phyloP scores from a whole-genome alignment of 2,329 filamentous ascomycete species.

The Plenodomus biglobosus region DNA sequence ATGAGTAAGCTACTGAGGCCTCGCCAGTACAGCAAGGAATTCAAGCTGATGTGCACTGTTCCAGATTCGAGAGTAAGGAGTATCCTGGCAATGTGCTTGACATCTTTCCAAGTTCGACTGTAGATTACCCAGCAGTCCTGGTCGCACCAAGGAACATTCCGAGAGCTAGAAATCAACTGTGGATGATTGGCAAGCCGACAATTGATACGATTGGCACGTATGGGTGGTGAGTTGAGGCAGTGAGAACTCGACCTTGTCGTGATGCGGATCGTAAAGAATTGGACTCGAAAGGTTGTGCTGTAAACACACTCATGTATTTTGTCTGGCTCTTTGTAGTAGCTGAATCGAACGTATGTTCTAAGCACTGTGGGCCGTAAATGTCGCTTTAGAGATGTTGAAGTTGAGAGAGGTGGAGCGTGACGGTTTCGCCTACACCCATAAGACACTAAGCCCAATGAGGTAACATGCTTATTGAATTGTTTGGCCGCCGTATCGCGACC shows the following conservation, averaged over 20 bases:
- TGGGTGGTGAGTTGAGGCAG: background rate
- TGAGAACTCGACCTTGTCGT: no score
- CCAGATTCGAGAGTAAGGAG: background rate
- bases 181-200: background rate
- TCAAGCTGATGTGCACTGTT: background rate
- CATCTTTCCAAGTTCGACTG: background rate
- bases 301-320: no score
- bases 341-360: no score
- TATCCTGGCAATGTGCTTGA: background rate
- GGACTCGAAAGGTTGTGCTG: no score
- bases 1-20: background rate
- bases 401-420: background rate
- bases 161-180: background rate
- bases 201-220: background rate
- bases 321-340: no score
- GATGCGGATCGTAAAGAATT: no score
- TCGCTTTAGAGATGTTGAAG: background rate
- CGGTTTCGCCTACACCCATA: background rate
- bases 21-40: background rate
- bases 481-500: conserved; percentile 15
- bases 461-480: conserved; percentile 20
- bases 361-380: no score
- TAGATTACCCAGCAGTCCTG: background rate
- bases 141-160: background rate
- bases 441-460: conserved; percentile 15